Base-by-base conservation (phyloP, 495 filamentous ascomycete species). In the Podospora pseudoanserina region DNA sequence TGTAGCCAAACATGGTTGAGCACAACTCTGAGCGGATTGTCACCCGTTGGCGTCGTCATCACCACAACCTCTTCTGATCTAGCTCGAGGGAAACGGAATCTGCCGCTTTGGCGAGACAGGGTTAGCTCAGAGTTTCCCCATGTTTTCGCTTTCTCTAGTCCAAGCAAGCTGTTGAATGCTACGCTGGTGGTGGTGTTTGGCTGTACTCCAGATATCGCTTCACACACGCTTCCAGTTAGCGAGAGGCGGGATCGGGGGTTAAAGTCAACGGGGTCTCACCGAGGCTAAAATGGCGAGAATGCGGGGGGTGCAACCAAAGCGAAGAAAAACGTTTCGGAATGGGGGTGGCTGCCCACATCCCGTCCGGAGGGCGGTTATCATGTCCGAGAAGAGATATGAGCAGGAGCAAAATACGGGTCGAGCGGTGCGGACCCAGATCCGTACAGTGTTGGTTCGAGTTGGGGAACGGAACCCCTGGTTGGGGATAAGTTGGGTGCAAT, bases 301-400 rank as follows among this genome's bases (percentile, higher is more conserved):
- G 32, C 30, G 61, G 28, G 61, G 61, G 59, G 23, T 11, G 59
- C 16, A 27, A 27, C 1, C 3, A 26, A 26, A 18, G 13, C 13
- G n/a, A 58, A 58, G 23, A 58, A 58, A 58, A 58, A 57, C 4
- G 23, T 20, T 26, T 6, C 55, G 13, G 18, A 58, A 58, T 58
- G 55, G 55, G 55, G n/a, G 55, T 58, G n/a, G 61, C 32, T 49
- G 61, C 61, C 61, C 61, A 63, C 61, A 63, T 63, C 30, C 61
- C 61, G 61, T 4, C 7, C 23, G 16, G 59, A 18, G 26, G 30
- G 23, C 16, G 59, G 18, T 30, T 28, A 63, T 32, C 61, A 32
- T 13, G n/a, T 28, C 34, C 61, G 18, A 32, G 30, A 32, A n/a
- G 7, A 39, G 60, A 23, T 7, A 7, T 32, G 30, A 32, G 30